Base-by-base conservation (phyloP, 1,284 basidiomycete genomes). In the Blastosporella zonata region DNA sequence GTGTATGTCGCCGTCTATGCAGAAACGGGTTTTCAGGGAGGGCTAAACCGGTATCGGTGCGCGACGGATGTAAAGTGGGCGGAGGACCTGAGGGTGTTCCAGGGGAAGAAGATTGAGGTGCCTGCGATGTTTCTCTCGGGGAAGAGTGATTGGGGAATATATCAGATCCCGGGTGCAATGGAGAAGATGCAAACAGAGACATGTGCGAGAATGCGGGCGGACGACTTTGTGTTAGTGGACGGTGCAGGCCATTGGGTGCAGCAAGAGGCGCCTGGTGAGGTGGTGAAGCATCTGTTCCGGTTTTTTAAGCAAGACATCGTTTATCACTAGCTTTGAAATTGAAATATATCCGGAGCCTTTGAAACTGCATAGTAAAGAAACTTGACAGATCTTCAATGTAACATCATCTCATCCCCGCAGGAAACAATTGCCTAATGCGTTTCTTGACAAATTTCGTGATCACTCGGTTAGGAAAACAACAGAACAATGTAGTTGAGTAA, bases 181-280 rank as follows among this genome's bases (percentile, higher is more conserved):
- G 71, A 77, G 13, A 50, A 52, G 41, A 72, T 75, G 72, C 60
- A 55, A 12, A 53, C 49, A 6, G 55, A 57, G 31, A 55, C 62
- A 2, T 72, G 66, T 52, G 48, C 39, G 42, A 64, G 62, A 55
- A 78, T 84, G 78, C 58, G 60, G 8, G 67, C 69, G 17, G 72
- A 73, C 25, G 71, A 77, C 31, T 69, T 81, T 34, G 67, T 78
- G n/a, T 55, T 83, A 37, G 63, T 84, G n/a, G 66, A 75, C 2
- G 73, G 73, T 2, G 80, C 79, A 0, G 82, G 82, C 0, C 81
- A 82, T 62, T 83, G 82, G 81, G 76, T 78, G 17, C 81, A 81
- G 61, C 79, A 79, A 54, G 79, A 80, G 57, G 52, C 67, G 17
- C 69, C 72, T 2, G 66, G 71, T 43, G 69, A 67, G 4, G 70